Evolutionary conservation across 2,329 filamentous ascomycete species (phyloP).

Genomic region (Ophiocordyceps camponoti-saundersi): DNA sequence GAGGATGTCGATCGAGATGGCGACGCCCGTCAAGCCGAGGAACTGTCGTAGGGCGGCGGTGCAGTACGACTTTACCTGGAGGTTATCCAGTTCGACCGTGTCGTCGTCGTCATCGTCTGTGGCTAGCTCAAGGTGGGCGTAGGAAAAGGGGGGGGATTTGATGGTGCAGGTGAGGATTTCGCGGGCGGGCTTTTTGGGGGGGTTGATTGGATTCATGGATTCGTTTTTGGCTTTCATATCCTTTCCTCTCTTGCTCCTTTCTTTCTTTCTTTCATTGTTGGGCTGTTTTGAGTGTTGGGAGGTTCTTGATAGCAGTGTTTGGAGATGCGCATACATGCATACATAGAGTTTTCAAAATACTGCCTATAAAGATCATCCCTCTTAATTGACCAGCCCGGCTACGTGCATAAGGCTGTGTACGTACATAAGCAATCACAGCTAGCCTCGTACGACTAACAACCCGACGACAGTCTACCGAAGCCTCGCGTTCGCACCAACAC

Average conservation of each 20-base stretch:
- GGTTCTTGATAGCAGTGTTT: background rate
- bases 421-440: no score
- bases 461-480: no score
- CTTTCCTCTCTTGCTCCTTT: background rate
- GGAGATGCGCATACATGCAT: background rate
- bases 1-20: conserved; percentile 55
- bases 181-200: conserved; percentile 21
- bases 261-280: background rate
- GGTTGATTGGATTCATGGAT: conserved; percentile 5
- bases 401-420: no score
- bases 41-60: conserved; percentile 48
- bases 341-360: background rate
- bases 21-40: conserved; percentile 49
- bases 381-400: no score
- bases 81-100: conserved; percentile 31
- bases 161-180: conserved; percentile 35
- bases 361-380: background rate
- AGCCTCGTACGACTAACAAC: no score
- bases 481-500: no score
- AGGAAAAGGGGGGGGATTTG: conserved; percentile 34
- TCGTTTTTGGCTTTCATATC: background rate
- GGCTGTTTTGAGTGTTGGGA: background rate
- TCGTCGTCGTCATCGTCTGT: conserved; percentile 8
- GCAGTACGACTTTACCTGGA: conserved; percentile 47
- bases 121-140: conserved; percentile 35